Percentiles rank a stretch among this genome's conserved stretches.
Conservation (phyloP, 1,284 basidiomycete genomes). For the Pseudozyma pruni region DNA sequence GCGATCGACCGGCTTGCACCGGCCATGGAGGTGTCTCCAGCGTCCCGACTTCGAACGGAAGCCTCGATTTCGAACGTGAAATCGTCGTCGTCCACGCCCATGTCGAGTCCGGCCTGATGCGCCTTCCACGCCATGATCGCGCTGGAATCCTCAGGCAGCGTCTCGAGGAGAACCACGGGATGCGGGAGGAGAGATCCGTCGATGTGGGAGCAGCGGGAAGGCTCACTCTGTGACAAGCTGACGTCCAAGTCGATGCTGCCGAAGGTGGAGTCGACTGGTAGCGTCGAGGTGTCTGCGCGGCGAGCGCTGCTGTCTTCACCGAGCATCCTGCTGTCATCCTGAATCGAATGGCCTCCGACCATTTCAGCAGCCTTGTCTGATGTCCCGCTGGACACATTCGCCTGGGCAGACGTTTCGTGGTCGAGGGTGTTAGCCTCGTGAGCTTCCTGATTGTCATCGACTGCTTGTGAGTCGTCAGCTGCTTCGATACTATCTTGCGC, state of each 20-base stretch:
- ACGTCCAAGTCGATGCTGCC: conserved; percentile 8
- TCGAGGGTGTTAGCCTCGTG: background rate
- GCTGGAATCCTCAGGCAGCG: conserved; percentile 6
- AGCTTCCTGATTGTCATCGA: background rate
- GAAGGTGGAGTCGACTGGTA: background rate
- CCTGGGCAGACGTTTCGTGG: background rate
- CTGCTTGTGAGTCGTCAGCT: conserved; percentile 11
- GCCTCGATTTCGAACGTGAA: background rate
- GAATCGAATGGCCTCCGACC: background rate
- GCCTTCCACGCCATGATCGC: conserved; percentile 7
- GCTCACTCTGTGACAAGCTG: background rate
- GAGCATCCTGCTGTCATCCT: too few relatives aligned
- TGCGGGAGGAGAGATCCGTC: conserved; percentile 9
- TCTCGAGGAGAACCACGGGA: conserved; percentile 9
- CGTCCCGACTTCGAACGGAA: background rate
- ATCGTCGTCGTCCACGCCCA: background rate
- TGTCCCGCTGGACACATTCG: background rate
- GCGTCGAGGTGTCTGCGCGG: background rate
- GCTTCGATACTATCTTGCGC: background rate
- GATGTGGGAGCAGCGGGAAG: background rate
- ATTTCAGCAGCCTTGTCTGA: background rate
- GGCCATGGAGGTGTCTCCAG: background rate
- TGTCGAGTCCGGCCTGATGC: background rate
- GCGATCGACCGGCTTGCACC: conserved; percentile 3
- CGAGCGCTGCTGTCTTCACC: background rate